phyloP scores from a whole-genome alignment of 83 land plant species.

The Diphasiastrum complanatum region DNA sequence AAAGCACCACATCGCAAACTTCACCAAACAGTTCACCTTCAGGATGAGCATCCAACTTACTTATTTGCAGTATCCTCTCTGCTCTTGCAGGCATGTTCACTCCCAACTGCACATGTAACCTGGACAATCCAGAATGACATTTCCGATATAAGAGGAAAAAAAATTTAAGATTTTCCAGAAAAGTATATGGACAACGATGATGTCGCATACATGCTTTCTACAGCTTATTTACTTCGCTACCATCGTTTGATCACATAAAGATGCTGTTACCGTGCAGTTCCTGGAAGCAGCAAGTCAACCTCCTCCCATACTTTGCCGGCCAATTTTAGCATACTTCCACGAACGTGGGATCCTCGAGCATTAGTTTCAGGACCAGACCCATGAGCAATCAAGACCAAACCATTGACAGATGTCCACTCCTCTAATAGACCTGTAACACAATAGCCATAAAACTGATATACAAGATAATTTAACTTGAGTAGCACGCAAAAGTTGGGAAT shows the following conservation, averaged over 20 bases:
- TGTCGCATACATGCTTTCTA: too few relatives aligned
- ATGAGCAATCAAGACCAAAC: constrained; percentile 1
- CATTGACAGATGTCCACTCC: too few relatives aligned
- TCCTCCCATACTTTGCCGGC: background rate
- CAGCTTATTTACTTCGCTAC: too few relatives aligned
- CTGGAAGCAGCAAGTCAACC: constrained; percentile 13
- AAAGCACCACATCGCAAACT: constrained; percentile 5
- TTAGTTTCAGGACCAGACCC: background rate
- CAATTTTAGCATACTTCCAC: constrained; percentile 1
- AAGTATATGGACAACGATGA: too few relatives aligned
- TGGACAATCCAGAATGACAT: background rate
- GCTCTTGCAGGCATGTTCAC: constrained; percentile 17
- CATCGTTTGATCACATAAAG: too few relatives aligned
- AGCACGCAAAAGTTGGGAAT: too few relatives aligned
- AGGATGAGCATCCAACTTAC: background rate
- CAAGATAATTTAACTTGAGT: too few relatives aligned
- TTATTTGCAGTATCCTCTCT: background rate
- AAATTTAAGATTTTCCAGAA: too few relatives aligned
- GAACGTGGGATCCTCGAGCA: constrained; percentile 1
- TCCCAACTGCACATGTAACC: constrained; percentile 12
- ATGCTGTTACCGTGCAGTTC: constrained; percentile 21
- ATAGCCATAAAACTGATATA: too few relatives aligned
- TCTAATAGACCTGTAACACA: too few relatives aligned
- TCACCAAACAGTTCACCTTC: background rate
- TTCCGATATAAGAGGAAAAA: too few relatives aligned